Base-by-base conservation (phyloP, 2,329 filamentous ascomycete species). In the Talaromyces sp. region DNA sequence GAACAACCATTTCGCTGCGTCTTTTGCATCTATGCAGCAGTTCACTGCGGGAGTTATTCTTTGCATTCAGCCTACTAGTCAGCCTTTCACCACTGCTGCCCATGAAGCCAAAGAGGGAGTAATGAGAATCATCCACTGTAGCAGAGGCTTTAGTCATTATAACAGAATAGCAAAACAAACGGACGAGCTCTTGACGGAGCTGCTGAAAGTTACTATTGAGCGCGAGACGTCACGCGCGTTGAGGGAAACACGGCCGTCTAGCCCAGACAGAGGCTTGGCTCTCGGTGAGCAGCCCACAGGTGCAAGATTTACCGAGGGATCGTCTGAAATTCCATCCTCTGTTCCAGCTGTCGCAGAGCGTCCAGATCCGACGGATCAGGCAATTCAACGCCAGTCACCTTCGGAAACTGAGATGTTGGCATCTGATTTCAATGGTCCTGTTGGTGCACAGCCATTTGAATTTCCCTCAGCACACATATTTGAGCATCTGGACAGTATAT, bases 61-160 rank as follows among this genome's bases (percentile, higher is more conserved):
- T 8, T 73, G 70, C 63, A 68, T 73, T 38, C 61, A 67, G 14
- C 69, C 70, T 14, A 70, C 67, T 2, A 68, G 63, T 21, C 66
- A 67, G 26, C 70, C 70, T 9, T 67, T 68, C 53, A 71, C 69
- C 35, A 52, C 62, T 32, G 62, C 64, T 35, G 67, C 70, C 1
- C 64, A 67, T 26, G 68, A 71, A n/a, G 65, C 70, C 10, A 73
- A 73, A 55, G 64, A 68, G 1, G 69, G 69, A 4, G 66, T 70
- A 6, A 59, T 72, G 43, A 62, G 67, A 14, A 73, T 72, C 32
- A 72, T 72, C 13, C 64, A 64, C 19, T 65, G 68, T 1, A 66
- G 66, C 41, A 58, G 64, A 24, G 61, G 64, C 0, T 62, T 70
- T 13, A 63, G 62, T 9, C 56, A 63, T 4, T 62, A 64, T 27